A percentile compares a stretch with the other conserved stretches of the same genome.
Conservation (phyloP, 73 alveolate species). For the Durusdinium trenchii region DNA sequence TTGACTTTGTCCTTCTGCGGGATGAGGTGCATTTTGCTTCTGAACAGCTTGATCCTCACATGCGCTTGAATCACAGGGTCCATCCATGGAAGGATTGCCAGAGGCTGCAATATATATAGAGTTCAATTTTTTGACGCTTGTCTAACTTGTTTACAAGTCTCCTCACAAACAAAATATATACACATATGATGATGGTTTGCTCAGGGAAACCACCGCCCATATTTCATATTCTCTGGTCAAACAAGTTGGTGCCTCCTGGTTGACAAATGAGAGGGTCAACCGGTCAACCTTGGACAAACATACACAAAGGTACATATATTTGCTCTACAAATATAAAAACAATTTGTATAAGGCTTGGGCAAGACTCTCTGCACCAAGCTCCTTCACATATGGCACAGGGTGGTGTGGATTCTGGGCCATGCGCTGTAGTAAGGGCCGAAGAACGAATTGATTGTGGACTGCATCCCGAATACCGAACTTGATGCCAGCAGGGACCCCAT, state of each 20-base stretch:
- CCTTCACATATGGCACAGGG: constrained; percentile 6
- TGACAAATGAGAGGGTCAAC: no score
- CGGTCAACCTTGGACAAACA: neutral
- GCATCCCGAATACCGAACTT: neutral
- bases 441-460: constrained; percentile 5
- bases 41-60: neutral
- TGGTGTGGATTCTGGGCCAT: constrained; percentile 17
- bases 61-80: no score
- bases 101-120: no score
- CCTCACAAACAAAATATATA: no score
- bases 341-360: neutral
- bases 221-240: no score
- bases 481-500: neutral
- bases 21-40: neutral
- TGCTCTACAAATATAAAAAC: neutral
- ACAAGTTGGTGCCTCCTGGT: no score
- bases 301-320: neutral
- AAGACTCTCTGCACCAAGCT: neutral
- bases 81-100: no score
- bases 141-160: no score
- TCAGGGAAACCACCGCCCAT: no score
- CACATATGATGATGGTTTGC: no score
- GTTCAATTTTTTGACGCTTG: no score
- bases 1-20: neutral
- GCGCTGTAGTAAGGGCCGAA: neutral